Evolutionary conservation across 805 yeast species (phyloP), one percentile per base, ranked within the genome.

Genomic region (Barnettozyma wickerhamii): DNA sequence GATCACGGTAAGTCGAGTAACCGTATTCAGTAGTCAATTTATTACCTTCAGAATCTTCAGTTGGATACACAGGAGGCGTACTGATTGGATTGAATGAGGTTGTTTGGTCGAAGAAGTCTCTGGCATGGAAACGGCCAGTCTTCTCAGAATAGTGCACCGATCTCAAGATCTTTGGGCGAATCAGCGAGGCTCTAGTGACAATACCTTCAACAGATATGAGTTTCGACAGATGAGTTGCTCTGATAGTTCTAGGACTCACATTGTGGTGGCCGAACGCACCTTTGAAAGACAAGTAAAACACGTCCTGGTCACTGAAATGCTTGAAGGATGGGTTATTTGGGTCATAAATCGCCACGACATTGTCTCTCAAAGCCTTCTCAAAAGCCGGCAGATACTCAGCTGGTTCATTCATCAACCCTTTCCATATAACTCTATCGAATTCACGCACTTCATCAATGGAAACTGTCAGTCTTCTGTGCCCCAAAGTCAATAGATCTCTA

Each of bases 121-220:
- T 76, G 44, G 95, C 86, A 58, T 87, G 90, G 61, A 90, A 90
- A 47, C 84, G 74, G 19, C 84, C 82, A 1, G 95, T 84, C 30
- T 75, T 75, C 43, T 88, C 95, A 46, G 95, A 88, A 60, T 85
- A 91, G 65, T 91, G 98, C 21, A 93, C 96, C 10, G 96, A 87
- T 53, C 95, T 75, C 36, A 89, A 74, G 40, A 91, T 76, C 60
- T 91, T 91, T 28, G 99, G 99, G 47, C 98, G 75, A 31, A 93
- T 95, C 43, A 93, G 70, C 1, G 97, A 89, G 23, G 95, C 90
- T 48, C 93, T 74, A 1, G 98, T 91, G 14, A 93, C 96, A 52
- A 93, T 93, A 41, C 99, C 99, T 64, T 93, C 97, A 19, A 93
- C 71, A 2, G 95, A 81, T 33, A 93, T 78, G 75, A 91, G 68